Evolutionary conservation across 1,284 basidiomycete species (phyloP).

Genomic region (Papiliotrema fonsecae): DNA sequence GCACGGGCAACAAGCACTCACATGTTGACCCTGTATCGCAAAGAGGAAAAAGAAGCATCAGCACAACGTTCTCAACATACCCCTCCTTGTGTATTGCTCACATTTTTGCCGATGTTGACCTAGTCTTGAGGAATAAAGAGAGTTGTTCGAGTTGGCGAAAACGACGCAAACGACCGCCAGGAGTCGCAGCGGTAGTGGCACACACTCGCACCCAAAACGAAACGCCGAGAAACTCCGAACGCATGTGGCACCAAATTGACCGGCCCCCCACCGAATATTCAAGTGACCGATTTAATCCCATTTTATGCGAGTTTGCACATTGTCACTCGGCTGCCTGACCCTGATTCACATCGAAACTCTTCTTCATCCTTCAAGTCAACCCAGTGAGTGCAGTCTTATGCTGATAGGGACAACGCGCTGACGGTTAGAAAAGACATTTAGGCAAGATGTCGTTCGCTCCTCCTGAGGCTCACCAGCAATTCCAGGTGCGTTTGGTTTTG

Average conservation of each 20-base stretch:
- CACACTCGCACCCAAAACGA: slow-evolving; percentile 3
- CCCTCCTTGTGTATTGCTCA: slow-evolving; percentile 14
- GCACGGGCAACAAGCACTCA: slow-evolving; percentile 17
- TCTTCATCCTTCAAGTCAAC: slow-evolving; percentile 5
- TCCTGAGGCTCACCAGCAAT: slow-evolving; percentile 86
- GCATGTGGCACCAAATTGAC: slow-evolving; percentile 2
- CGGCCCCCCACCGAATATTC: not conserved
- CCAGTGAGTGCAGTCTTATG: too few relatives aligned
- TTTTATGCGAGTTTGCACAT: slow-evolving; percentile 8
- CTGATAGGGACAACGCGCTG: too few relatives aligned
- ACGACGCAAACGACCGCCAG: not conserved
- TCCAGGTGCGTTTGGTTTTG: slow-evolving; percentile 60
- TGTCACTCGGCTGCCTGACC: not conserved
- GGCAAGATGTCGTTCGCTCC: slow-evolving; percentile 81
- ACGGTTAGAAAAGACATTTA: too few relatives aligned
- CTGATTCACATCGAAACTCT: too few relatives aligned
- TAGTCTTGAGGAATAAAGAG: slow-evolving; percentile 20
- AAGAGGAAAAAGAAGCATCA: slow-evolving; percentile 13
- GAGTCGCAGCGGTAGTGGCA: not conserved
- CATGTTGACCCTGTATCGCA: slow-evolving; percentile 42
- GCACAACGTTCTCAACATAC: slow-evolving; percentile 3
- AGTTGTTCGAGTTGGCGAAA: not conserved
- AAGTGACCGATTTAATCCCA: slow-evolving; percentile 7
- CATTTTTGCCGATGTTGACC: slow-evolving; percentile 21
- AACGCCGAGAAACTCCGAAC: slow-evolving; percentile 38